Evolutionary conservation across 495 filamentous ascomycete genomes (phyloP), one percentile per base, ranked within the genome.

Genomic region (Penicillium cataractarum): DNA sequence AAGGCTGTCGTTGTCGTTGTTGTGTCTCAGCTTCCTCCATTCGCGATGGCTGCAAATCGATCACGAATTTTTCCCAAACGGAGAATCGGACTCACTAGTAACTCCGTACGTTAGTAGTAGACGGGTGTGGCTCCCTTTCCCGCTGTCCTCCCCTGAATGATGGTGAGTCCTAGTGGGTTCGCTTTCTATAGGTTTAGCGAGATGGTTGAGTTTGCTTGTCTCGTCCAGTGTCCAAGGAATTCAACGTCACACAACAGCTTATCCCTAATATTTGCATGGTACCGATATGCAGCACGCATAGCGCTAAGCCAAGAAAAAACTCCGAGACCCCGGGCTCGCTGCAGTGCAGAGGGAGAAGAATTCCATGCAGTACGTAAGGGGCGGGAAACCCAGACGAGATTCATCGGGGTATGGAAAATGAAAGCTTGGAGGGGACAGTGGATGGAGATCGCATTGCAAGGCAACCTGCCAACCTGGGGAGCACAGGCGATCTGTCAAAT

Each of bases 281-380:
- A 66, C 55, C 60, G 64, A 67, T 63, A 60, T 67, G 57, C 65
- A 67, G 53, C 57, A 49, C 26, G 57, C 60, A 66, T 66, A 42
- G 60, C 56, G 39, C 64, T 66, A 60, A 48, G 40, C 49, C 35
- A 46, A 37, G 46, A 50, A 66, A 58, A 63, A 17, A 22, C 55
- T 65, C 63, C 55, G 50, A 53, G 21, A 50, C 52, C 44, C 32
- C n/a, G 29, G 51, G 29, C 17, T 32, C 46, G 15, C 27, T 29
- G 40, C 12, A 57, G 27, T 31, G 40, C 46, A 56, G 21, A 50
- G 13, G 50, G 8, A 54, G 27, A 40, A 19, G 33, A 55, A 51
- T 32, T 53, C 24, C 21, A 64, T 57, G 50, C 40, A 46, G 21
- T 33, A 53, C 50, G 60, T 59, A 56, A 62, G 60, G 65, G 61